These are phyloP conservation scores for Penicillium atrosanguineum DNA, from an alignment of 495 filamentous ascomycete species.

Conservation along the genomic window DNA sequence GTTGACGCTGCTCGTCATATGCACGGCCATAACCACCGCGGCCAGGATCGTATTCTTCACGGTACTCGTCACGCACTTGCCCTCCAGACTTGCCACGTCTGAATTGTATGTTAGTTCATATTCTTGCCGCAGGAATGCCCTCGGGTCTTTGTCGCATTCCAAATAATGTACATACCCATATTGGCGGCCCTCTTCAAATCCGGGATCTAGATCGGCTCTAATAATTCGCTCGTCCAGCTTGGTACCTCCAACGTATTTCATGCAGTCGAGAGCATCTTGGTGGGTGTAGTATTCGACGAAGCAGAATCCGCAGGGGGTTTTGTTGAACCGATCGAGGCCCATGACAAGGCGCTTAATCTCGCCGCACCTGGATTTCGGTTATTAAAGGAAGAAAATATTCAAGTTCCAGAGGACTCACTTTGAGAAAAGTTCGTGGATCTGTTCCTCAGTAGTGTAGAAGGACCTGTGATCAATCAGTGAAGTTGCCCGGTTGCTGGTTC, in stretches of 20 bases:
- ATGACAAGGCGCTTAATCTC: conserved; percentile 98
- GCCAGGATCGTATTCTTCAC: conserved; percentile 93
- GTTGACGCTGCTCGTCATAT: conserved; percentile 59
- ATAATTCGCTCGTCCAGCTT: conserved; percentile 98
- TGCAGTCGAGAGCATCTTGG: conserved; percentile 90
- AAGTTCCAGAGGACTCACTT: conserved; percentile 52
- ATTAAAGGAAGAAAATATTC: background rate
- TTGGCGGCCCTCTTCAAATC: conserved; percentile 92
- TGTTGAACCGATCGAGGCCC: conserved; percentile 93
- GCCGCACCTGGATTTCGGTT: conserved; percentile 59
- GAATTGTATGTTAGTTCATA: background rate
- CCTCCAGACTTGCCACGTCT: conserved; percentile 87
- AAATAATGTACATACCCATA: conserved; percentile 61
- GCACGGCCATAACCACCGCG: conserved; percentile 80
- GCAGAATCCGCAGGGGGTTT: conserved; percentile 98
- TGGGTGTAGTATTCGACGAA: conserved; percentile 99
- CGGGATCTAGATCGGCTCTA: conserved; percentile 92
- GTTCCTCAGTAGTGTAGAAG: conserved; percentile 99
- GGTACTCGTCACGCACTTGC: conserved; percentile 96
- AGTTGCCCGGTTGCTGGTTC: background rate
- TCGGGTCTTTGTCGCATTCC: background rate
- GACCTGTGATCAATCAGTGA: conserved; percentile 60
- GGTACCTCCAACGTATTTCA: conserved; percentile 99
- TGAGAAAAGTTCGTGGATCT: conserved; percentile 94
- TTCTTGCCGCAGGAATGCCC: background rate